Percentiles rank a stretch among this genome's conserved stretches.
Conservation (phyloP, 371 early-diverging fungal genomes). For the Pancytospora philotis region DNA sequence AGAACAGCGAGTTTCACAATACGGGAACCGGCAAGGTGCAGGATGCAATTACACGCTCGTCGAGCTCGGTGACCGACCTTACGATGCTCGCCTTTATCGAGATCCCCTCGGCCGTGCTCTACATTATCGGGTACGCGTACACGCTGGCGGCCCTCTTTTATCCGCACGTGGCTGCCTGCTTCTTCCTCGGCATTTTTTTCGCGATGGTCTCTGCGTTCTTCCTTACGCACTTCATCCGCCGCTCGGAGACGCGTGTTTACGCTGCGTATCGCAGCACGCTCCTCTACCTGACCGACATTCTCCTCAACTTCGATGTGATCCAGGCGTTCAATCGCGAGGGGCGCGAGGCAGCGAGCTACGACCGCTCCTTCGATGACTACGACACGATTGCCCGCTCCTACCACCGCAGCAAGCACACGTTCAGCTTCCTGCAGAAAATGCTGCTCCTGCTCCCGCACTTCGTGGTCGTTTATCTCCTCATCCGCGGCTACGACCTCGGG, state of each 20-base stretch:
- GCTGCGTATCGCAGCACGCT: not conserved
- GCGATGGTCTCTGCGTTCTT: not conserved
- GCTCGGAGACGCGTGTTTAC: not conserved
- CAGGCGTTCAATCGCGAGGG: conserved; percentile 6
- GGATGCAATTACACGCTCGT: not conserved
- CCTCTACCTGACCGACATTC: not conserved
- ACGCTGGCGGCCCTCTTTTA: not conserved
- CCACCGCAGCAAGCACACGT: not conserved
- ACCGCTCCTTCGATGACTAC: not conserved
- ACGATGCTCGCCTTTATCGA: not conserved
- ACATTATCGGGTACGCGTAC: not conserved
- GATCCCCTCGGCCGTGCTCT: not conserved
- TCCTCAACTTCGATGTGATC: conserved; percentile 10
- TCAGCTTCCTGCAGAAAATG: not conserved
- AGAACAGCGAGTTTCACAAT: not conserved
- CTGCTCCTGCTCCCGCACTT: conserved; percentile 12
- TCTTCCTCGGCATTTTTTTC: not conserved
- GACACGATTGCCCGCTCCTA: not conserved
- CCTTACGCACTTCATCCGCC: not conserved
- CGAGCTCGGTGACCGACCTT: not conserved
- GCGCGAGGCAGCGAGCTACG: not conserved
- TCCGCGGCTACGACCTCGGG: not conserved
- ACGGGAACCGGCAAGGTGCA: conserved; percentile 9
- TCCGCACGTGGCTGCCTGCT: not conserved
- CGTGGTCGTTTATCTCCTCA: not conserved